Conservation (phyloP, 805 yeast genomes). For the Starmerella stigmatis region DNA sequence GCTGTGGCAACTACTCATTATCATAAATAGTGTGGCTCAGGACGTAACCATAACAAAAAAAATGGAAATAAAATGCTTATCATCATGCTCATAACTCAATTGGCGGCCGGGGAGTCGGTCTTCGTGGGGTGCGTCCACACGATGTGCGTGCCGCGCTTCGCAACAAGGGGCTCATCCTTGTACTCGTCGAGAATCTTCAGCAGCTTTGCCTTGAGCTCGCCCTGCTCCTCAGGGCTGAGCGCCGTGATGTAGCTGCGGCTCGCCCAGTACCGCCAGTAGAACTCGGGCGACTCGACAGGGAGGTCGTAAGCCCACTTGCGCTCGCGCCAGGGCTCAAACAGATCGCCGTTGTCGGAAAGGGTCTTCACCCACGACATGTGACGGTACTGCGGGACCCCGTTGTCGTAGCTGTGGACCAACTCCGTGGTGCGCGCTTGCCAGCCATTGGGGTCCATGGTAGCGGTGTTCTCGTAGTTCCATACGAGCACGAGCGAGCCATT, state of each 20-base stretch:
- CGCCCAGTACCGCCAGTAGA: conserved; percentile 42
- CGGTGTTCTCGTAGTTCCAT: conserved; percentile 46
- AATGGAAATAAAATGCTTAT: too few species aligned
- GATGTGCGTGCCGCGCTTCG: conserved; percentile 25
- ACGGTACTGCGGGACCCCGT: conserved; percentile 48
- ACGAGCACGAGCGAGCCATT: conserved; percentile 44
- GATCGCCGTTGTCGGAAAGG: conserved; percentile 27
- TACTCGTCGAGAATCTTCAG: conserved; percentile 23
- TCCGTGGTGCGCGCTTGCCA: conserved; percentile 36
- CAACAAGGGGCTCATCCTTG: conserved; percentile 13
- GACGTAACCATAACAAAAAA: too few species aligned
- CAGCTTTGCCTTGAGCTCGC: conserved; percentile 24
- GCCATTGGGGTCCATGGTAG: conserved; percentile 25
- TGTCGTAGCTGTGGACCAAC: conserved; percentile 33
- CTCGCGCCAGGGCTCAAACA: conserved; percentile 34
- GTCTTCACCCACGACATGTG: conserved; percentile 39
- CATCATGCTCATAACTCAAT: too few species aligned
- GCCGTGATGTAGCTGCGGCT: conserved; percentile 47
- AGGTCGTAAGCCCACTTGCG: conserved; percentile 27
- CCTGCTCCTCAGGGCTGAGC: conserved; percentile 33
- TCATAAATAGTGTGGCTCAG: too few species aligned
- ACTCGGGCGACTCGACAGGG: conserved; percentile 21
- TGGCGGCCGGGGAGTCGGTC: background rate
- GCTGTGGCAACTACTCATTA: too few species aligned
- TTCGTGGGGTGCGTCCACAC: conserved; percentile 19